Base-by-base conservation (phyloP, 1,284 basidiomycete genomes). In the Cystobasidium sp. region DNA sequence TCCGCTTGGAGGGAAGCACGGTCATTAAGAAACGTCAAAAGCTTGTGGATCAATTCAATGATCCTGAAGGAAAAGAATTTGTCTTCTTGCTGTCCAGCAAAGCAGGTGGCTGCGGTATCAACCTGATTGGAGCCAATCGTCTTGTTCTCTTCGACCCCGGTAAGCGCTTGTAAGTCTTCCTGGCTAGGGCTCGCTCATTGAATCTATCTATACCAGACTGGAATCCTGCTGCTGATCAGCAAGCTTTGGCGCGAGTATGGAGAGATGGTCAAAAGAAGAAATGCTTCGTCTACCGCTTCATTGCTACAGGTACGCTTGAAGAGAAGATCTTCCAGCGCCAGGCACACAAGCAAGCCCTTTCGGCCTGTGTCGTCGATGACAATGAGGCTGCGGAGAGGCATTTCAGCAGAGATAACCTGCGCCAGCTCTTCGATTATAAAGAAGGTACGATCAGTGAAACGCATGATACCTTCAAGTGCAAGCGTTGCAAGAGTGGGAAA, bases 241-340 rank as follows among this genome's bases (percentile, higher is more conserved):
- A 99, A 83, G 96, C 96, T 9, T 86, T 99, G 6, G 96, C 96
- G 51, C 93, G 96, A 83, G 96, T 99, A 1, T 99, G 96, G 96
- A 91, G 97, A 85, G 96, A 99, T 81, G 96, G 96, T 0, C 96
- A 99, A 83, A 99, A 97, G 88, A 99, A 99, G 88, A 93, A 96
- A 84, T 97, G 94, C 82, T 99, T 98, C 79, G 96, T 98, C 2
- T 99, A 99, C 81, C 93, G 96, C 22, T 99, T 98, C 83, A 95
- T 97, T 79, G 91, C 94, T 0, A 97, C 96, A 0, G 96, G 96
- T 0, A 97, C 95, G 1, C 97, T 99, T 77, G 97, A 99, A 83
- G 97, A 99, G 83, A 99, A 98, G 86, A 97, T 78, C 62, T 78
- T 76, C 68, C 77, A 78, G 58, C 79, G 83, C 4, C 83, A 83